Evolutionary conservation across 2,329 filamentous ascomycete genomes (phyloP).

Genomic region (Pleoardoris graminearum): DNA sequence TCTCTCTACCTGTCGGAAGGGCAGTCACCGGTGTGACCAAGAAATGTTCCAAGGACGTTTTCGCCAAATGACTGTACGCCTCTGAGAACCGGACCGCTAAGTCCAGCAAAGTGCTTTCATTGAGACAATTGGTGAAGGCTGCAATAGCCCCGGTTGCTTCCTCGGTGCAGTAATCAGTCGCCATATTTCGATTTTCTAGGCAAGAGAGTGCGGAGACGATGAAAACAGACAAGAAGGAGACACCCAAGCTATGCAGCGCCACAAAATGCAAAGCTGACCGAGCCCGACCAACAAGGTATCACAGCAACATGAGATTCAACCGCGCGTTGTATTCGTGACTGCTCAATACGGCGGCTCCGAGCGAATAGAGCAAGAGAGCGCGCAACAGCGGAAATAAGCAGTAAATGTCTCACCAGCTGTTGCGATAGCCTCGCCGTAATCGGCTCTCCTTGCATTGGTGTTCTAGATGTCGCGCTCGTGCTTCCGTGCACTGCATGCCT

Average conservation of each 20-base stretch:
- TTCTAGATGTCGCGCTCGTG: conserved; percentile 10
- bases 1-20: conserved; percentile 61
- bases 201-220: neutral
- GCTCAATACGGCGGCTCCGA: neutral
- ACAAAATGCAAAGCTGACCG: conserved; percentile 11
- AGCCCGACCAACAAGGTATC: conserved; percentile 12
- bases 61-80: conserved; percentile 41
- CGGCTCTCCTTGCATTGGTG: conserved; percentile 17
- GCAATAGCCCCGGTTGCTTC: conserved; percentile 23
- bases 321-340: neutral
- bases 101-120: conserved; percentile 35
- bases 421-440: conserved; percentile 20
- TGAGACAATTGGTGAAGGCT: conserved; percentile 41
- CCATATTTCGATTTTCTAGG: conserved; percentile 18
- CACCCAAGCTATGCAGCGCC: conserved; percentile 4
- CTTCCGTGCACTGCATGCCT: too few relatives aligned
- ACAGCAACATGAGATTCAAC: conserved; percentile 5
- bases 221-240: neutral
- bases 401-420: conserved; percentile 6
- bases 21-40: conserved; percentile 46
- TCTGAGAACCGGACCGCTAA: conserved; percentile 42
- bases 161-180: conserved; percentile 10
- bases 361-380: neutral
- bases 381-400: conserved; percentile 1
- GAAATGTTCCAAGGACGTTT: conserved; percentile 45